Evolutionary conservation across 257 asterid genomes (phyloP), one percentile per base, ranked within the genome.

Genomic region (Nicotiana tomentosiformis): DNA sequence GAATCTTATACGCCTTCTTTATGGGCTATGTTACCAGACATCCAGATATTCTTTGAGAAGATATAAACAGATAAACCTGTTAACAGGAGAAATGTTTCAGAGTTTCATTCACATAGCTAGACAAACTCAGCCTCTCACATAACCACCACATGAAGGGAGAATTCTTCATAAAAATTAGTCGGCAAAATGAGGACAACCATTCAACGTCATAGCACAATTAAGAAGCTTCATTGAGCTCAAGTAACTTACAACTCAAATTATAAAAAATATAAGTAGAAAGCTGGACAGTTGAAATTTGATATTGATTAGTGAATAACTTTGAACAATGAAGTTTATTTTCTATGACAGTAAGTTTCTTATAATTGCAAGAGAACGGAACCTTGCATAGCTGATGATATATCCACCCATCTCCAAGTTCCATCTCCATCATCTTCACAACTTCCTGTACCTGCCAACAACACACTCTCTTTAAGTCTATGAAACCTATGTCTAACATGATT

Each of bases 341-440:
- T 49, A 82, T 69, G 55, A 32, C 66, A 81, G 15, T 7, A 74
- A 49, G 23, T 26, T 74, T 49, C 26, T 26, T 49, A 74, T 20
- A 72, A 12, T 72, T 72, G 80, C 62, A 74, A 74, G 26, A 74
- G 65, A 35, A 80, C 89, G 81, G 15, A 74, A 95, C 97, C 97
- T 94, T 92, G 87, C 95, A 29, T 29, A 29, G 86, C 84, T 87
- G 85, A 77, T 85, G 83, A 67, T 89, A 90, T 78, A 93, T 92
- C 97, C 96, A 94, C 53, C 96, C 97, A 62, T 91, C 98, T 56
- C 97, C 97, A 84, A 93, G 97, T 82, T 93, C 97, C 87, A 85
- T 88, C 84, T 90, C 99, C 97, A 94, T 91, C 89, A 93, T 84
- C 57, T 88, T 86, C 78, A 95, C 90, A 87, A 90, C 94, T 49